Evolutionary conservation across 2,329 filamentous ascomycete genomes (phyloP).

Genomic region (Colletotrichum sp.): DNA sequence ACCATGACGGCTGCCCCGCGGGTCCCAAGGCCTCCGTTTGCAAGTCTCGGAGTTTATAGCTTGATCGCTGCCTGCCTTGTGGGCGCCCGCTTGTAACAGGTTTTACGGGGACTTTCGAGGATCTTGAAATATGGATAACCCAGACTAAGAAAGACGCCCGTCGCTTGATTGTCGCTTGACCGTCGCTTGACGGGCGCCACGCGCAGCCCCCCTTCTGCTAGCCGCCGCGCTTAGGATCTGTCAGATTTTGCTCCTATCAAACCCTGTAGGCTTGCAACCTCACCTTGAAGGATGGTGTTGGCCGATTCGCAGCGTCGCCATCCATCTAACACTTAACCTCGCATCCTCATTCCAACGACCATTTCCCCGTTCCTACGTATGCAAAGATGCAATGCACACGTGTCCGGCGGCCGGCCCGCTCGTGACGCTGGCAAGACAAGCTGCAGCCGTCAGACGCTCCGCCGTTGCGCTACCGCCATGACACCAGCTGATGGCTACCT

Average conservation of each 20-base stretch:
- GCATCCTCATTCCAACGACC: not conserved
- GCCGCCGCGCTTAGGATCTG: not conserved
- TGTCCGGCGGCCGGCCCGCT: not conserved
- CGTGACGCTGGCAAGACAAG: not conserved
- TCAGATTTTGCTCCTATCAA: not conserved
- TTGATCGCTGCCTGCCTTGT: not conserved
- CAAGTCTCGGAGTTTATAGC: not conserved
- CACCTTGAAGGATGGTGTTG: not conserved
- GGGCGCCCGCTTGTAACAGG: not conserved
- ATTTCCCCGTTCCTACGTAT: not conserved
- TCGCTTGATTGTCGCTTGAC: not conserved
- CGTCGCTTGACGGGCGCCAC: not conserved
- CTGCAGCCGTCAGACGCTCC: not conserved
- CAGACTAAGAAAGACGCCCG: not conserved
- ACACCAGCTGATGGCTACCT: not conserved
- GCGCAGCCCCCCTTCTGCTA: not conserved
- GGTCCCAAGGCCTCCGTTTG: not conserved
- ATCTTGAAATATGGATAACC: not conserved
- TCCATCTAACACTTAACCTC: not conserved
- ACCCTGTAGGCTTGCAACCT: not conserved
- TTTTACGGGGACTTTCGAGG: not conserved
- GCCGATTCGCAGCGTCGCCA: not conserved
- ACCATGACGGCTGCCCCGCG: not conserved
- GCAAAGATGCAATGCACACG: not conserved
- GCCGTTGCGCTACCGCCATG: not conserved